Evolutionary conservation across 2,329 filamentous ascomycete genomes (phyloP), one percentile per base, ranked within the genome.

Genomic region (Penicillium digitatum): DNA sequence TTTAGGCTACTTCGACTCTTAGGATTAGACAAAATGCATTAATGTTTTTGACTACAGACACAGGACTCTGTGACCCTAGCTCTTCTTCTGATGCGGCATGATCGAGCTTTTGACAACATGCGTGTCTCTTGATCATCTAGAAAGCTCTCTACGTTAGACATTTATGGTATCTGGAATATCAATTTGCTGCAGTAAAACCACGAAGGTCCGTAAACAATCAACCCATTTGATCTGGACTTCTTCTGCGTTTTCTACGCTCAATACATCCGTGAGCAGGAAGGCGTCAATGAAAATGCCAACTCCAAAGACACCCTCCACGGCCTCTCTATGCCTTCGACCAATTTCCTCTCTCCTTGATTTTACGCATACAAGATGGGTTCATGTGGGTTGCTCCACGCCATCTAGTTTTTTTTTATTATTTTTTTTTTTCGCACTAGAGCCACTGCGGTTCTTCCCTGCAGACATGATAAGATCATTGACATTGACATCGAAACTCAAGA

Each of bases 1-100:
- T 29, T 49, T 64, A 38, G 31, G 27, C 14, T 57, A 58, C 31
- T 59, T 38, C 14, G 16, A 27, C 8, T 31, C 22, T 16, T 18
- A 34, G 24, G 1, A 26, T 35, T 22, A 20, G 18, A 44, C 5
- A 16, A 34, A 32, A 11, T 14, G 4, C 0, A 3, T 24, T 20
- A 16, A 12, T 20, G 11, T 3, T 22, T 31, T n/a, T 31, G 3
- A 14, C 3, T 29, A 44, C 2, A 44, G 26, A 31, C n/a, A 20
- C 20, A 20, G n/a, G 40, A 4, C n/a, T 44, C 11, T 31, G 26
- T 6, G 20, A 29, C 7, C 8, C n/a, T 31, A 20, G 26, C 40
- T 44, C 7, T n/a, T 44, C 7, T n/a, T 1, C 26, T n/a, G 11
- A 26, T 40, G 5, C 12, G 20, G 9, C 16, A 16, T 39, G 3